These are phyloP conservation scores for Hyphodiscus hymeniophilus DNA, from an alignment of 495 filamentous ascomycete species.

Conservation along the genomic window DNA sequence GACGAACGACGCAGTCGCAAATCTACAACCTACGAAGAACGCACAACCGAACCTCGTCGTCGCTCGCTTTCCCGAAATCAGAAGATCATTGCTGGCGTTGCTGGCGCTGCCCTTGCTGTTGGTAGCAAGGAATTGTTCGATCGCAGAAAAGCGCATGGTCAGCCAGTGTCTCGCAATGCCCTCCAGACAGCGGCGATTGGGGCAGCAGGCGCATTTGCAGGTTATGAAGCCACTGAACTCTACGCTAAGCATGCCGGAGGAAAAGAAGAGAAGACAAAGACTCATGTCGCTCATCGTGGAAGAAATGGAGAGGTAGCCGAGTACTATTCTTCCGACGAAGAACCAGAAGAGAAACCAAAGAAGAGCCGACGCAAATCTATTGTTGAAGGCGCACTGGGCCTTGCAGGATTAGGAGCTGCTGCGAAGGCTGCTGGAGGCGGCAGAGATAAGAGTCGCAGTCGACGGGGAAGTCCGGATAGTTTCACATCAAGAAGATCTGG, in stretches of 20 bases:
- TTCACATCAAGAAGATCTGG: slow-evolving; percentile 38
- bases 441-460: slow-evolving; percentile 26
- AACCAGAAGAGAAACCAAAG: slow-evolving; percentile 38
- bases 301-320: slow-evolving; percentile 35
- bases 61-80: slow-evolving; percentile 46
- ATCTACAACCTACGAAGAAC: slow-evolving; percentile 32
- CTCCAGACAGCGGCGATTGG: slow-evolving; percentile 44
- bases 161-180: slow-evolving; percentile 38
- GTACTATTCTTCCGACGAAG: slow-evolving; percentile 48
- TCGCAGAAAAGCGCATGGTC: slow-evolving; percentile 39
- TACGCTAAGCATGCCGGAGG: slow-evolving; percentile 38
- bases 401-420: slow-evolving; percentile 58
- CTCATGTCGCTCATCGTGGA: slow-evolving; percentile 37
- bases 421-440: slow-evolving; percentile 36
- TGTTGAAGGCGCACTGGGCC: slow-evolving; percentile 59
- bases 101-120: slow-evolving; percentile 42
- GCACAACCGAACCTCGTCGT: slow-evolving; percentile 34
- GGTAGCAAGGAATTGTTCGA: slow-evolving; percentile 50
- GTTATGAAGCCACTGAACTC: slow-evolving; percentile 43
- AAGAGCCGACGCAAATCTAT: slow-evolving; percentile 52
- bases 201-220: slow-evolving; percentile 45
- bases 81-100: slow-evolving; percentile 48
- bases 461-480: slow-evolving; percentile 47
- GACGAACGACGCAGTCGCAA: slow-evolving; percentile 35
- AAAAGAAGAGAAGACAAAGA: slow-evolving; percentile 26